Conservation (phyloP, 257 asterid species). For the Capsicum baccatum region DNA sequence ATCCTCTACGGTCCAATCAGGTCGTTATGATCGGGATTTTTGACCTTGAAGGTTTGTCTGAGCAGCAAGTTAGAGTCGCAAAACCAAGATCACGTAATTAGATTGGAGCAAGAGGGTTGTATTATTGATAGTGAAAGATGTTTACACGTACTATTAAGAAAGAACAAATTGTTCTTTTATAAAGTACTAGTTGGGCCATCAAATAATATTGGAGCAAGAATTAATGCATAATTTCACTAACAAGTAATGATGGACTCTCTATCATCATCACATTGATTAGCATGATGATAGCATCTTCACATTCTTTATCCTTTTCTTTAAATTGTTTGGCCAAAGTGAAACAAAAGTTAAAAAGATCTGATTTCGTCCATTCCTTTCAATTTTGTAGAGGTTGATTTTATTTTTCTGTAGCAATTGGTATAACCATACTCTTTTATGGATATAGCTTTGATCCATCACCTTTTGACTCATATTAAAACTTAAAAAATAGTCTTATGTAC, state of each 20-base stretch:
- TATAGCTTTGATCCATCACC: constrained; percentile 2
- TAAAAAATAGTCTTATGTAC: neutral
- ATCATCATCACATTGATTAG: neutral
- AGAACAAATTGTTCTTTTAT: neutral
- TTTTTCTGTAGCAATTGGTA: neutral
- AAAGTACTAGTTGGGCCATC: neutral
- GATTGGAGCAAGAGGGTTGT: neutral
- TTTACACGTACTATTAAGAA: too few species aligned
- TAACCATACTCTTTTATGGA: neutral
- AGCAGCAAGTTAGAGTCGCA: too few species aligned
- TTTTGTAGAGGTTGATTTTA: neutral
- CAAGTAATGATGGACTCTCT: neutral
- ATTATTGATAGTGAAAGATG: neutral
- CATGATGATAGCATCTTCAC: neutral
- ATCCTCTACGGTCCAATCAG: too few species aligned
- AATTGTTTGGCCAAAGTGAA: constrained; percentile 17
- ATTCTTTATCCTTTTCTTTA: constrained; percentile 1
- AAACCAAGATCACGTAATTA: too few species aligned
- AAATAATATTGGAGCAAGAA: neutral
- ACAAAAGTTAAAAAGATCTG: neutral
- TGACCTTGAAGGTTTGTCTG: too few species aligned
- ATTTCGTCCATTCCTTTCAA: neutral
- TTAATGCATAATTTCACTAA: neutral
- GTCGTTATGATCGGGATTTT: too few species aligned
- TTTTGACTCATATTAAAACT: neutral